Conservation (phyloP, 2,329 filamentous ascomycete species). For the Neofusicoccum laricinum region DNA sequence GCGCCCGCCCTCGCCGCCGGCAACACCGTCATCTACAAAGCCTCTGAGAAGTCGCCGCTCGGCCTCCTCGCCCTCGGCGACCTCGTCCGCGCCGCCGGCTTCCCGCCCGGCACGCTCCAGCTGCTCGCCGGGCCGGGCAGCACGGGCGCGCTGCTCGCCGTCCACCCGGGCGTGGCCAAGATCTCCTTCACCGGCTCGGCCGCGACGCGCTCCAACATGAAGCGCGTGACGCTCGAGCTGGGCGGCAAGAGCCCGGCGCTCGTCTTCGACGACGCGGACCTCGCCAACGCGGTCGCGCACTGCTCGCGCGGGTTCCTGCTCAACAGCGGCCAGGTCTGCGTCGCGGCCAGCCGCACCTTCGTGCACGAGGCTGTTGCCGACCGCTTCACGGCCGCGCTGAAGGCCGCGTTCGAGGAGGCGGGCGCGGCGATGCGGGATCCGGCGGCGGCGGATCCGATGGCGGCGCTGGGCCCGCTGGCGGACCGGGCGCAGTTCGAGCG, state of each 20-base stretch:
- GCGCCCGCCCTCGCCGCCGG: conserved; percentile 31
- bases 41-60: conserved; percentile 29
- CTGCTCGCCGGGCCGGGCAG: conserved; percentile 25
- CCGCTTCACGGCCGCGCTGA: conserved; percentile 29
- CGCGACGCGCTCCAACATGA: conserved; percentile 37
- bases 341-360: conserved; percentile 28
- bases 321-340: conserved; percentile 28
- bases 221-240: conserved; percentile 47
- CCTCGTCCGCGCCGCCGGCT: conserved; percentile 34
- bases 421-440: conserved; percentile 21
- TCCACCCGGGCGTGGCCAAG: conserved; percentile 42
- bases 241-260: conserved; percentile 48
- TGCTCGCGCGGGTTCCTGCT: conserved; percentile 26
- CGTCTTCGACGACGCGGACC: conserved; percentile 48
- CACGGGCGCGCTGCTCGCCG: conserved; percentile 32
- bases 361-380: conserved; percentile 30
- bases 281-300: conserved; percentile 40
- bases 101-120: conserved; percentile 42
- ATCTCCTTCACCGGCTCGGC: conserved; percentile 41
- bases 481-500: conserved; percentile 35
- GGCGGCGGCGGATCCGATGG: conserved; percentile 19
- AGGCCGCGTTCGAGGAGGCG: conserved; percentile 25
- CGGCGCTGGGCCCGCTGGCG: conserved; percentile 28
- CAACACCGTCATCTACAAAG: conserved; percentile 31
- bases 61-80: conserved; percentile 26